Evolutionary conservation across 164 flowering plant genomes (phyloP).

Genomic region (Vitis cinerea): DNA sequence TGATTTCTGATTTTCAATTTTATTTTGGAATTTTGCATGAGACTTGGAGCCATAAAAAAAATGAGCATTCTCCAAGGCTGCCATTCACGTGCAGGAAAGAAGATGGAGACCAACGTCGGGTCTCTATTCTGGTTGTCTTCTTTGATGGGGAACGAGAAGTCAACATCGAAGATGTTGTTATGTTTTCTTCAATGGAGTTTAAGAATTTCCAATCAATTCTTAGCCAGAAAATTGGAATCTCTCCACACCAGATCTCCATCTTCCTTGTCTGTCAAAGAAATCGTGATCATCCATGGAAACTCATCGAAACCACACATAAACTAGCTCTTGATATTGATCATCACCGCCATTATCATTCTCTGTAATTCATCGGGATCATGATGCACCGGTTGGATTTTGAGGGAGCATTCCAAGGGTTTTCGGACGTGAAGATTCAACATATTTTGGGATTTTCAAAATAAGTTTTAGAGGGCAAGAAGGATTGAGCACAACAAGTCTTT

Average conservation of each 20-base stretch:
- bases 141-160: slow-evolving; percentile 57
- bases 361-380: slow-evolving; percentile 16
- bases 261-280: slow-evolving; percentile 26
- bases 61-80: too few species aligned
- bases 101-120: slow-evolving; percentile 9
- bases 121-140: slow-evolving; percentile 45
- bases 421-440: too few species aligned
- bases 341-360: slow-evolving; percentile 45
- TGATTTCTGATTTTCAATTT: too few species aligned
- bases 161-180: slow-evolving; percentile 34
- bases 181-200: slow-evolving; percentile 33
- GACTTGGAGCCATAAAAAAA: too few species aligned
- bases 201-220: slow-evolving; percentile 34
- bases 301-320: not conserved
- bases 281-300: slow-evolving; percentile 1
- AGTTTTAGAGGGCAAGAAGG: too few species aligned
- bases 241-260: slow-evolving; percentile 56
- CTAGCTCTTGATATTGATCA: too few species aligned
- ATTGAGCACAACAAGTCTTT: too few species aligned
- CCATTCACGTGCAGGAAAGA: not conserved
- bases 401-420: too few species aligned
- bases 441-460: too few species aligned
- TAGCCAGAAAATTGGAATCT: slow-evolving; percentile 47
- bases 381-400: accelerated
- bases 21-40: too few species aligned